Percentiles rank a stretch among this genome's conserved stretches.
These are phyloP conservation scores for Rubroshorea leprosula DNA, from an alignment of 345 rosid genomes.

Conservation along the genomic window DNA sequence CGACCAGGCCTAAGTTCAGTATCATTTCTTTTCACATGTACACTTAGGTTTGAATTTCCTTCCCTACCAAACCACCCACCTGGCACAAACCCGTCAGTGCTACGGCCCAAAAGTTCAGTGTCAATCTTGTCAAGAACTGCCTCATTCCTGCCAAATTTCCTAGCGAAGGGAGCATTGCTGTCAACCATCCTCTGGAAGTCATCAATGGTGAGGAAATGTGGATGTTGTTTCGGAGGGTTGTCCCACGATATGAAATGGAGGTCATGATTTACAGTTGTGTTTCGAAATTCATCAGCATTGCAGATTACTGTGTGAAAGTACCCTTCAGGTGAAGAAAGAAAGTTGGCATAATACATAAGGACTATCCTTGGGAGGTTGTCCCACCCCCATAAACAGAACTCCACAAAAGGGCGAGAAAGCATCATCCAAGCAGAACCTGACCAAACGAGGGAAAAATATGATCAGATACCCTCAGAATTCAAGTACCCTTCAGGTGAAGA, in stretches of 20 bases:
- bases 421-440: conserved; percentile 97
- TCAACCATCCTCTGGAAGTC: conserved; percentile 65
- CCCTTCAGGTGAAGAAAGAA: conserved; percentile 89
- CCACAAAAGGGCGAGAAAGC: conserved; percentile 76
- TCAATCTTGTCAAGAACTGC: conserved; percentile 75
- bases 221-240: conserved; percentile 91
- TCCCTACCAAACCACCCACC: conserved; percentile 60
- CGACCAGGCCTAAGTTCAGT: conserved; percentile 59
- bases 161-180: conserved; percentile 79
- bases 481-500: too few species aligned
- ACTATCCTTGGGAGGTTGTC: conserved; percentile 77
- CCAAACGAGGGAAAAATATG: conserved; percentile 6
- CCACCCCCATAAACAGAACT: conserved; percentile 84
- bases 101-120: conserved; percentile 57
- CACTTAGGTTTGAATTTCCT: conserved; percentile 22
- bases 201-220: conserved; percentile 57
- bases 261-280: conserved; percentile 78
- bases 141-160: conserved; percentile 67
- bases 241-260: conserved; percentile 95
- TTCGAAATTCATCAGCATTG: conserved; percentile 64
- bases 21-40: conserved; percentile 18
- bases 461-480: not conserved
- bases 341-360: conserved; percentile 86
- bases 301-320: conserved; percentile 91
- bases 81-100: conserved; percentile 42